phyloP scores from a whole-genome alignment of 2,329 filamentous ascomycete species.

The Phyllosticta ampelicida region DNA sequence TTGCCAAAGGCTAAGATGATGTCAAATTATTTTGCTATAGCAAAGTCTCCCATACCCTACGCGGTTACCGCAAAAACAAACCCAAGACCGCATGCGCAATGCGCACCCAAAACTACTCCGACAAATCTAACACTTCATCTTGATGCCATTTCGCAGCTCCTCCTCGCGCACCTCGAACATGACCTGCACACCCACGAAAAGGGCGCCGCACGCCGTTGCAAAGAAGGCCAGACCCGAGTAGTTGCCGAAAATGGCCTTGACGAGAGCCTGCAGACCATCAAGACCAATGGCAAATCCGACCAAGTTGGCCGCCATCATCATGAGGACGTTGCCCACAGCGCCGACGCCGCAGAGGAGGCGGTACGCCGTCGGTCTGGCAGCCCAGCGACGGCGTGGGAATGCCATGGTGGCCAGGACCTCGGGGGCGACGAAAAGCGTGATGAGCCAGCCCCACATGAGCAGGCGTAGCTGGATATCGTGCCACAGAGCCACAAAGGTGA shows the following conservation, averaged over 20 bases:
- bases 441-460: conserved; percentile 92
- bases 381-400: conserved; percentile 67
- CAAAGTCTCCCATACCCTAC: not conserved
- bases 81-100: not conserved
- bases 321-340: conserved; percentile 71
- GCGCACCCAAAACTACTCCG: not conserved
- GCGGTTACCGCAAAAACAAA: too few relatives aligned
- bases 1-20: too few relatives aligned
- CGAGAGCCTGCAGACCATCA: conserved; percentile 70
- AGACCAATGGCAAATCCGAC: conserved; percentile 90
- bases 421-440: conserved; percentile 86
- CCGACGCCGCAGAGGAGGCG: conserved; percentile 71
- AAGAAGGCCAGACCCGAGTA: conserved; percentile 69
- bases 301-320: conserved; percentile 94
- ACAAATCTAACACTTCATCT: conserved; percentile 62
- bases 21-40: not conserved
- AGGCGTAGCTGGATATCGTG: conserved; percentile 89
- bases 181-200: conserved; percentile 80
- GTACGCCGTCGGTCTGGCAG: conserved; percentile 57
- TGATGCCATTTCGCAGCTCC: conserved; percentile 72
- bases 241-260: conserved; percentile 64
- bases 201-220: conserved; percentile 53
- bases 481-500: conserved; percentile 96
- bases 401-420: conserved; percentile 62
- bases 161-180: conserved; percentile 93